Evolutionary conservation across 2,329 filamentous ascomycete genomes (phyloP), one percentile per base, ranked within the genome.

Genomic region (Didymella segeticola): DNA sequence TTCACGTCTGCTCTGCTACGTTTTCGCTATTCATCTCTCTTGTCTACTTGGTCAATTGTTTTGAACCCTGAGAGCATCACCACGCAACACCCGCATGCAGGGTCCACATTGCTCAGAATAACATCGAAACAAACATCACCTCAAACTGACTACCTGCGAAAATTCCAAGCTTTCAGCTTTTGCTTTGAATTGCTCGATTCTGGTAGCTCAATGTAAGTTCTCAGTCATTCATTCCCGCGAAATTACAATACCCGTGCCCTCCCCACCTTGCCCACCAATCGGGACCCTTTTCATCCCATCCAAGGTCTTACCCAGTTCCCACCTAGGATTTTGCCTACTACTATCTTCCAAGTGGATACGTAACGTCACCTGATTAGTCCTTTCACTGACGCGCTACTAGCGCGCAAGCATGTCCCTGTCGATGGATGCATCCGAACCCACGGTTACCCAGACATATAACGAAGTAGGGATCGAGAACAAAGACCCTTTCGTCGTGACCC

Each of bases 381-480:
- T 45, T 48, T 45, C 51, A 54, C 51, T 54, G 51, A 54, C 51
- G 49, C 51, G 45, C 45, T 19, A 34, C 45, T 5, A 54, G 51
- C 39, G 2, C 6, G 10, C 45, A 43, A 54, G 51, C 45, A 45
- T 54, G 45, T 36, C 30, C 51, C 29, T 31, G 34, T 11, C 22
- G 12, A 19, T 12, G 15, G 31, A 34, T 11, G 8, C 17, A 34
- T n/a, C n/a, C n/a, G n/a, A n/a, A n/a, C n/a, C n/a, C n/a, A 20
- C 17, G 9, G 15, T 17, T 34, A 12, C 31, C 31, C 31, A 34
- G 31, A 20, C 10, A 20, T 25, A 17, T 8, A 26, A 22, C 27
- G 22, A 48, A 26, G 22, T 20, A 10, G 45, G 36, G 14, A 19
- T 36, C 39, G 51, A 49, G 19, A 49, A 55, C 33, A 39, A 43